phyloP scores from a whole-genome alignment of 129 eudicot genomes.

The Solidago caesia region DNA sequence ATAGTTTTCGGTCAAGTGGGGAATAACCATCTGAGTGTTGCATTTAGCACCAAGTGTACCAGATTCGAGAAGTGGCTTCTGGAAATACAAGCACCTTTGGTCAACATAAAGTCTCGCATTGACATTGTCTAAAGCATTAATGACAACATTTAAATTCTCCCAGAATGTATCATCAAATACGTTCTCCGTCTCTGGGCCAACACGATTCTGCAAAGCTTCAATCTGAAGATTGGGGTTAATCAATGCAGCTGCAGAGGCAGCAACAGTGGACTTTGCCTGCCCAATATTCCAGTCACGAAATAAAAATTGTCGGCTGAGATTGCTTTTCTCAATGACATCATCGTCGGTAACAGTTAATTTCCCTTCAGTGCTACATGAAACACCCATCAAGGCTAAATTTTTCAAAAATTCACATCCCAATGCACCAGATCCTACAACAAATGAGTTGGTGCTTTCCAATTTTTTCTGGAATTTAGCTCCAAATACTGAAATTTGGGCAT shows the following conservation, averaged over 20 bases:
- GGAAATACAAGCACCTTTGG: slow-evolving; percentile 89
- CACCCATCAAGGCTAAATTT: slow-evolving; percentile 92
- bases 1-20: slow-evolving; percentile 85
- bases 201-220: slow-evolving; percentile 96
- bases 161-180: slow-evolving; percentile 78
- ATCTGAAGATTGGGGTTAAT: slow-evolving; percentile 60
- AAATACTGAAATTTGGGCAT: slow-evolving; percentile 89
- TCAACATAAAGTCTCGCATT: slow-evolving; percentile 91
- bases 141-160: slow-evolving; percentile 74
- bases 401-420: slow-evolving; percentile 88
- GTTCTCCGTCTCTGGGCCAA: slow-evolving; percentile 81
- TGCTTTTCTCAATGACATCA: slow-evolving; percentile 93
- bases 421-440: slow-evolving; percentile 86
- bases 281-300: slow-evolving; percentile 98
- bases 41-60: slow-evolving; percentile 96
- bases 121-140: slow-evolving; percentile 85
- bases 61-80: slow-evolving; percentile 84
- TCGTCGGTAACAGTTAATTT: slow-evolving; percentile 85
- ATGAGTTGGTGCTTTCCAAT: slow-evolving; percentile 57
- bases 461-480: slow-evolving; percentile 82
- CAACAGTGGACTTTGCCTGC: slow-evolving; percentile 93
- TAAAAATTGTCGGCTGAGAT: slow-evolving; percentile 85
- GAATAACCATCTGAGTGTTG: slow-evolving; percentile 93
- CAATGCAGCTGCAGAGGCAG: slow-evolving; percentile 76
- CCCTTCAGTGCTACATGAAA: slow-evolving; percentile 67